Base-by-base conservation (phyloP, 257 asterid species). In the Fraxinus quadrangulata region DNA sequence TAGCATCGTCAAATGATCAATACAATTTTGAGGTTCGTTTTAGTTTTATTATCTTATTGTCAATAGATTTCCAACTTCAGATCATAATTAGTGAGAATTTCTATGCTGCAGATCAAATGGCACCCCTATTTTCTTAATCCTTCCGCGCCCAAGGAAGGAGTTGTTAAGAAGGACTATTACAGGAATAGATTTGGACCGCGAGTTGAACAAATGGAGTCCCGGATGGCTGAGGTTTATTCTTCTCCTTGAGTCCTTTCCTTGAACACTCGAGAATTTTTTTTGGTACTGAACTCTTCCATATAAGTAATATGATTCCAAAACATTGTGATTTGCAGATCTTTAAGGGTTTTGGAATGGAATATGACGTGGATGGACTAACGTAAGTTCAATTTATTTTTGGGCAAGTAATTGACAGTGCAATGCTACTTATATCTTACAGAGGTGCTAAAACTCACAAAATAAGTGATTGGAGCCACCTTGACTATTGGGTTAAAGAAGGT, bases 81-180 rank as follows among this genome's bases (percentile, higher is more conserved):
- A 11, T 63, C 69, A 65, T 80, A 37, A 72, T 71, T 26, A 16
- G 63, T 59, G 45, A 40, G 71, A 40, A 30, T 40, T 49, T 51
- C 4, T 6, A 26, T 42, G 23, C 24, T 78, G 78, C 85, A 87
- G 90, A 71, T 87, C 49, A 81, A 71, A 67, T 87, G 90, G 90
- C 90, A 84, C 73, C 90, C 89, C 1, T 87, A 68, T 80, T 74
- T 83, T 28, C 90, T 94, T 61, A 77, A 89, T 61, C 97, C 96
- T 33, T 79, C 88, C 45, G 97, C 96, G 0, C 89, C 98, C 21
- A 89, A 87, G 76, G 93, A 89, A 80, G 97, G 97, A 0, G 81
- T 90, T 1, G 84, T 76, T 51, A 94, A 94, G 94, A 87, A 79
- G 89, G 92, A 94, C 12, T 88, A 77, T 73, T 90, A 84, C 81